Percentiles rank a stretch among this genome's conserved stretches.
phyloP scores from a whole-genome alignment of 148 eudicot genomes.

The Rhododendron kiyosumense region DNA sequence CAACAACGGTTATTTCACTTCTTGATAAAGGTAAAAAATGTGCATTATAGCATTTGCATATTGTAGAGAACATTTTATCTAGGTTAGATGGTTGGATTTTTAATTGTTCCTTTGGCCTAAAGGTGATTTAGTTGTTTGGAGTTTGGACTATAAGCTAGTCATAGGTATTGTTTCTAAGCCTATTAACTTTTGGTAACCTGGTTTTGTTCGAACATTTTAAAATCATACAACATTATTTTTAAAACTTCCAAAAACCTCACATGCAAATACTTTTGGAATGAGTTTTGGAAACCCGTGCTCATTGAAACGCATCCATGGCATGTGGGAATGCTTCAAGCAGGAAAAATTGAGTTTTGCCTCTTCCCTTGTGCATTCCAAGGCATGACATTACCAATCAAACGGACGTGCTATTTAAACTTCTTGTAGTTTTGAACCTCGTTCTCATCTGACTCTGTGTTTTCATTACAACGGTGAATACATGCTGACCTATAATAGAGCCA shows the following conservation, averaged over 20 bases:
- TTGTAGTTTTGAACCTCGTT: neutral
- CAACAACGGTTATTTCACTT: neutral
- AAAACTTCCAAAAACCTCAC: neutral
- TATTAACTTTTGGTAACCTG: neutral
- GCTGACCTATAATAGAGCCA: neutral
- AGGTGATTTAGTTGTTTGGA: neutral
- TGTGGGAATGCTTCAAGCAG: neutral
- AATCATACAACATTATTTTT: neutral
- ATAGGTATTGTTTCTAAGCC: neutral
- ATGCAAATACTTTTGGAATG: neutral
- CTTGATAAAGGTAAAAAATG: neutral
- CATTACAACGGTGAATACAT: neutral
- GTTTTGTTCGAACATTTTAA: neutral
- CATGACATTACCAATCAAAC: neutral
- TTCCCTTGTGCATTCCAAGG: neutral
- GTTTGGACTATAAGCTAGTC: neutral
- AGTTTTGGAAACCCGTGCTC: neutral
- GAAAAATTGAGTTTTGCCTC: neutral
- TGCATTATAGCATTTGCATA: neutral
- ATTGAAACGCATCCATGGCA: neutral
- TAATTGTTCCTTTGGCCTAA: neutral
- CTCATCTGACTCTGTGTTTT: neutral
- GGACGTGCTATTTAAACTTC: neutral
- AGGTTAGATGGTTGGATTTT: neutral
- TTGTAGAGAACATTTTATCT: neutral